Evolutionary conservation across 78 protist genomes (phyloP), one percentile per base, ranked within the genome.

Genomic region (Mantamonas sphyraenae): DNA sequence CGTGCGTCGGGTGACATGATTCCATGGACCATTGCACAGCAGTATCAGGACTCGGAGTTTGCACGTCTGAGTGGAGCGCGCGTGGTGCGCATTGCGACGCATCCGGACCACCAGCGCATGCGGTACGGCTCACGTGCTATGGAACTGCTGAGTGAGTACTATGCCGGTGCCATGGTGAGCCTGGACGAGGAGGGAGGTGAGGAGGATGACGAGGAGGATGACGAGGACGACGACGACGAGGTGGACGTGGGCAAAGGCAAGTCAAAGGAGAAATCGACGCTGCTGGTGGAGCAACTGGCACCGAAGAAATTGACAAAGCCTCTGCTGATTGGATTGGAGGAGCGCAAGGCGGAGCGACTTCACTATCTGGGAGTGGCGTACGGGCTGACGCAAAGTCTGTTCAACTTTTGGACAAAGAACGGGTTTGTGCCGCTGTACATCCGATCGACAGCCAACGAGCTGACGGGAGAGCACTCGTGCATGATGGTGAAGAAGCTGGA

Each of bases 401-500:
- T 39, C 74, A 60, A 67, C 45, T 96, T 90, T 63, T 97, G 99
- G 98, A 76, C 53, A 33, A 59, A 53, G 38, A 14, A 35, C 40
- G 82, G 85, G 7, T 89, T 71, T 26, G 4, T 0, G 34, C 92
- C 94, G 14, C 74, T 92, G 35, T 85, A 94, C 68, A 10, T 96
- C 62, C 73, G 99, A 0, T 86, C 82, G 76, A 72, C 92, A 2
- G n/a, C 65, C 55, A 93, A 94, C 78, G 98, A 95, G 35, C 42
- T 91, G 55, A 97, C 99, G 0, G 99, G 99, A 33, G 99, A 97
- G 83, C 89, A 92, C 80, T 77, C 96, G 19, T 85, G 94, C 61
- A 86, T 97, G 64, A 89, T 96, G 94, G 62, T 97, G 28, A 3
- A 20, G 1, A 50, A 51, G 42, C 79, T 86, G 50, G 64, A 31